Evolutionary conservation across 805 yeast genomes (phyloP), one percentile per base, ranked within the genome.

Genomic region (Starmerella etchellsii): DNA sequence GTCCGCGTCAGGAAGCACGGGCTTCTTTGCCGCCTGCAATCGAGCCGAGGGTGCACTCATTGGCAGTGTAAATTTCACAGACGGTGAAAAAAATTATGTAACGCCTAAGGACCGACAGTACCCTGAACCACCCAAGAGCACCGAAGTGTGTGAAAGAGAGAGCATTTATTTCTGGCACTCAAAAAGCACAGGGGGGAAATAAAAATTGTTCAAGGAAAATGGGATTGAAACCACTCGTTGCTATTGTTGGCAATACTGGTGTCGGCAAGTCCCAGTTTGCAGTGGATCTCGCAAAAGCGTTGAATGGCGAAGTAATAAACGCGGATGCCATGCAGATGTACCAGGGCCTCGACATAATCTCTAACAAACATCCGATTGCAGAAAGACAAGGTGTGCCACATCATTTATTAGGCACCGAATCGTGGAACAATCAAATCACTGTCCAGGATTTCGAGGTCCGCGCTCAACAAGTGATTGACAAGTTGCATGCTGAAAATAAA

Each of bases 271-370:
- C 96, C n/a, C 49, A 75, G 69, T 70, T 81, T 44, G 72, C 83
- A 34, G 74, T 84, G 2, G 88, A 84, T 45, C 58, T 91, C 18
- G 95, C 96, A 10, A 68, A 72, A 50, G 68, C 69, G 22, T 69
- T 80, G 39, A 71, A 77, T 54, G 97, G 97, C 18, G 97, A 91
- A 56, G 69, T 91, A 48, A 81, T 91, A 48, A 91, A 91, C 60
- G 95, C 94, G 0, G 98, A 91, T 57, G 84, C 97, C 1, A 87
- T 91, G 96, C 98, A 91, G 60, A 81, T 91, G 67, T 91, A 91
- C 59, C 62, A 66, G 30, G 77, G 73, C 0, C 62, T 75, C 1
- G 83, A 80, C 13, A 73, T 74, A 10, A 83, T 91, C 45, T 82
- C 98, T 14, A 91, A 91, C 54, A 91, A 91, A 54, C 97, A 91